A percentile compares a stretch with the other conserved stretches of the same genome.
phyloP scores from a whole-genome alignment of 2,329 filamentous ascomycete species.

The Harringtonia aguacate region DNA sequence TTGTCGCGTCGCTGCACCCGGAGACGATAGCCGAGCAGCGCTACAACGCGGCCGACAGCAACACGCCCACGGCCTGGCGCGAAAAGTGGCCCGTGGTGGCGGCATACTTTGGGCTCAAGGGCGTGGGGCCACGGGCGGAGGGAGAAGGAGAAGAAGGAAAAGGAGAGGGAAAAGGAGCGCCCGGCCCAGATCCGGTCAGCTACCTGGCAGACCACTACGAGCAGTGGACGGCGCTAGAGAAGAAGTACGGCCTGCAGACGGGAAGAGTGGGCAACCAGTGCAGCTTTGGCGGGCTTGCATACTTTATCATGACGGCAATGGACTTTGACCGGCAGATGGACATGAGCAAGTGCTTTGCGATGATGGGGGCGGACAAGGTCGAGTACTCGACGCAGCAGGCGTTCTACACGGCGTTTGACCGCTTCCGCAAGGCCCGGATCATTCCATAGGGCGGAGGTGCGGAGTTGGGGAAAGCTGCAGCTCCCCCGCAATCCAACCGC shows the following conservation, averaged over 20 bases:
- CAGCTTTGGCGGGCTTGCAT: conserved; percentile 18
- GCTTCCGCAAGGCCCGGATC: conserved; percentile 21
- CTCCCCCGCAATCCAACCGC: too few relatives aligned
- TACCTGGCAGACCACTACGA: conserved; percentile 20
- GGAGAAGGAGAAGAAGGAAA: too few relatives aligned
- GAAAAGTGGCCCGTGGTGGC: conserved; percentile 33
- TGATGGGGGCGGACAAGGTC: conserved; percentile 19
- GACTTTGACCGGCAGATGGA: conserved; percentile 24
- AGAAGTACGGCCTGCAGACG: conserved; percentile 20
- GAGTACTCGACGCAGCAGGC: conserved; percentile 18
- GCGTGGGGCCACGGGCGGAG: conserved; percentile 19
- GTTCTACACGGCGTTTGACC: conserved; percentile 22
- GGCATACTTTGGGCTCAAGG: conserved; percentile 33
- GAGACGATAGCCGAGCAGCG: conserved; percentile 24
- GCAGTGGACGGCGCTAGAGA: conserved; percentile 21
- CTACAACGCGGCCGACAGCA: conserved; percentile 31
- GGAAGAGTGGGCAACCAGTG: conserved; percentile 21
- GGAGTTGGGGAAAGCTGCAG: too few relatives aligned
- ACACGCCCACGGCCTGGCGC: conserved; percentile 25
- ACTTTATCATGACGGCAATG: conserved; percentile 23
- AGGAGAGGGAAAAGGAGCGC: too few relatives aligned
- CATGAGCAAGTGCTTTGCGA: conserved; percentile 19
- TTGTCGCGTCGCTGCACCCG: conserved; percentile 28
- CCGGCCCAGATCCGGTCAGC: conserved; percentile 20
- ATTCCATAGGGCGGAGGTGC: conserved; percentile 15